phyloP scores from a whole-genome alignment of 371 early-diverging fungal species.

The Mortierella sp. region DNA sequence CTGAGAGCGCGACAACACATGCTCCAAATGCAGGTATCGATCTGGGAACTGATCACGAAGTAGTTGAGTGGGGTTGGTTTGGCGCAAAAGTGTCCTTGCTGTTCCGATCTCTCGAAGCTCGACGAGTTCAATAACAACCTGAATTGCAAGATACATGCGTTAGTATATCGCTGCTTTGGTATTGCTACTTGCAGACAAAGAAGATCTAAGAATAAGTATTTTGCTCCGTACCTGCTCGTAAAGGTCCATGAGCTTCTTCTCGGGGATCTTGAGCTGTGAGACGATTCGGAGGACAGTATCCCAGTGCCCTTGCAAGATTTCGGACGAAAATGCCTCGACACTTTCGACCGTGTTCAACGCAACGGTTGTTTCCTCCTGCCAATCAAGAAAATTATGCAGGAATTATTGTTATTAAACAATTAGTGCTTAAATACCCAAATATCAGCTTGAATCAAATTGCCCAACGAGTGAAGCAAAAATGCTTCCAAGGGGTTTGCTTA shows the following conservation, averaged over 20 bases:
- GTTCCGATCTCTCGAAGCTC: slow-evolving; percentile 88
- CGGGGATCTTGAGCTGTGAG: slow-evolving; percentile 75
- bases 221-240: slow-evolving; percentile 86
- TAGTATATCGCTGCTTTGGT: not conserved
- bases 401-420: not conserved
- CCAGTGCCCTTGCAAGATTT: slow-evolving; percentile 89
- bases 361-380: slow-evolving; percentile 83
- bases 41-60: slow-evolving; percentile 82
- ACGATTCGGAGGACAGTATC: slow-evolving; percentile 86
- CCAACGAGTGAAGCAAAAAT: not conserved
- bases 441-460: not conserved
- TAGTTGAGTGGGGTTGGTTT: slow-evolving; percentile 88
- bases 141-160: slow-evolving; percentile 3
- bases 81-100: slow-evolving; percentile 88
- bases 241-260: slow-evolving; percentile 80
- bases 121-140: slow-evolving; percentile 89
- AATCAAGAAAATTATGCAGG: not conserved
- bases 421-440: too few species aligned
- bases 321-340: slow-evolving; percentile 74
- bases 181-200: not conserved
- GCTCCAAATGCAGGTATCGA: slow-evolving; percentile 86
- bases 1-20: slow-evolving; percentile 75
- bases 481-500: slow-evolving; percentile 18
- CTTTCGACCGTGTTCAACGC: slow-evolving; percentile 89
- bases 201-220: not conserved